Conservation (phyloP, 768 basidiomycete genomes). For the Holtermanniella nyarrowii region DNA sequence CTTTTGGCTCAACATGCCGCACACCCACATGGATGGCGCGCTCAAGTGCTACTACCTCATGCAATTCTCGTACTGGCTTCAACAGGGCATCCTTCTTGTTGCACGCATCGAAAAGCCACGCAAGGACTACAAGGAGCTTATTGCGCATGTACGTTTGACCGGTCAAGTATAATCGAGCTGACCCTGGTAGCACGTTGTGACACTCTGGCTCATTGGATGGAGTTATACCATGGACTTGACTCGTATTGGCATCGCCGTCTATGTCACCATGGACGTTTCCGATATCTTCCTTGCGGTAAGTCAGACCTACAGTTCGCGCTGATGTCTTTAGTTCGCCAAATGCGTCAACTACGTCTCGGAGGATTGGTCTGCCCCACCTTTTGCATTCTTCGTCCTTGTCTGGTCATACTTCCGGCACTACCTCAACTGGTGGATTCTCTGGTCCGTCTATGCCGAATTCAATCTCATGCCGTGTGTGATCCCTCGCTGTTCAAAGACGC, state of each 20-base stretch:
- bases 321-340: constrained; percentile 58
- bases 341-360: constrained; percentile 71
- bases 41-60: constrained; percentile 89
- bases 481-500: not conserved
- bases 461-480: constrained; percentile 56
- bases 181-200: constrained; percentile 59
- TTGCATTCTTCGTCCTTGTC: constrained; percentile 54
- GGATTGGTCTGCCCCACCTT: constrained; percentile 52
- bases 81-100: constrained; percentile 77
- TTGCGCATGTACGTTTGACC: constrained; percentile 51
- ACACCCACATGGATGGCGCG: constrained; percentile 72
- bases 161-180: not conserved
- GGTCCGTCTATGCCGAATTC: constrained; percentile 74
- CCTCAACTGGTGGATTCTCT: constrained; percentile 72
- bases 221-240: constrained; percentile 35
- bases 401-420: constrained; percentile 98
- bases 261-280: constrained; percentile 93
- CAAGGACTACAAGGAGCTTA: constrained; percentile 77
- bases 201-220: constrained; percentile 87
- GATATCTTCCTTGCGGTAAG: constrained; percentile 76
- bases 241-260: constrained; percentile 76
- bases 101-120: constrained; percentile 87
- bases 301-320: constrained; percentile 4
- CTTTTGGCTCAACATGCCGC: constrained; percentile 86
- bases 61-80: constrained; percentile 88